Evolutionary conservation across 805 yeast genomes (phyloP).

Genomic region (Saturnispora besseyi): DNA sequence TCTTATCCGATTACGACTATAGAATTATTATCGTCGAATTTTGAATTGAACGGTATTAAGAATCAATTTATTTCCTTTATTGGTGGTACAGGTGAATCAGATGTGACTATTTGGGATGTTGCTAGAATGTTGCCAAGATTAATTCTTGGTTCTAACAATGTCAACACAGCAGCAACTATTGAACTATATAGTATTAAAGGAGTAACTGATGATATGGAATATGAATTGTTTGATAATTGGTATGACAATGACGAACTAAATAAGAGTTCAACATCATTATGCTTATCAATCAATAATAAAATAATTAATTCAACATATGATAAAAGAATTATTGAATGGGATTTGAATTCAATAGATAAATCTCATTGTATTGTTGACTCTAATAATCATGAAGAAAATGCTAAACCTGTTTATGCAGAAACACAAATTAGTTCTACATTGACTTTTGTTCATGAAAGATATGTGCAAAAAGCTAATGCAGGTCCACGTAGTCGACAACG

Average conservation of each 20-base stretch:
- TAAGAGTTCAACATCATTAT: conserved; percentile 10
- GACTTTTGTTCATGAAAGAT: conserved; percentile 34
- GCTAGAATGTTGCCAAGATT: conserved; percentile 47
- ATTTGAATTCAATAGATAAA: conserved; percentile 23
- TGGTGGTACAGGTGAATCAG: conserved; percentile 57
- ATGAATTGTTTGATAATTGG: conserved; percentile 16
- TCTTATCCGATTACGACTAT: conserved; percentile 42
- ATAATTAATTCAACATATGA: conserved; percentile 16
- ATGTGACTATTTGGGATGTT: conserved; percentile 68
- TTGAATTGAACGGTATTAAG: conserved; percentile 27
- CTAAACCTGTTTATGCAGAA: conserved; percentile 18
- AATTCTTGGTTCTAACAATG: conserved; percentile 21
- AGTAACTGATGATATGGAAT: conserved; percentile 18
- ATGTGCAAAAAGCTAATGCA: conserved; percentile 7
- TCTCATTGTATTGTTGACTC: conserved; percentile 27
- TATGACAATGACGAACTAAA: conserved; percentile 23
- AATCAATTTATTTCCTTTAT: conserved; percentile 44
- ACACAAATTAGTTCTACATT: conserved; percentile 33
- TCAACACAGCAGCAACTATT: conserved; percentile 15
- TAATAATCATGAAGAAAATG: conserved; percentile 4
- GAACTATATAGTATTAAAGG: conserved; percentile 22
- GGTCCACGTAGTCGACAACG: conserved; percentile 7
- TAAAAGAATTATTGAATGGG: conserved; percentile 31
- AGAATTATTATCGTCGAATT: conserved; percentile 33
- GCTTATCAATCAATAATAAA: conserved; percentile 7